Evolutionary conservation across 2,329 filamentous ascomycete genomes (phyloP), one percentile per base, ranked within the genome.

Genomic region (Monosporascus cannonballus): DNA sequence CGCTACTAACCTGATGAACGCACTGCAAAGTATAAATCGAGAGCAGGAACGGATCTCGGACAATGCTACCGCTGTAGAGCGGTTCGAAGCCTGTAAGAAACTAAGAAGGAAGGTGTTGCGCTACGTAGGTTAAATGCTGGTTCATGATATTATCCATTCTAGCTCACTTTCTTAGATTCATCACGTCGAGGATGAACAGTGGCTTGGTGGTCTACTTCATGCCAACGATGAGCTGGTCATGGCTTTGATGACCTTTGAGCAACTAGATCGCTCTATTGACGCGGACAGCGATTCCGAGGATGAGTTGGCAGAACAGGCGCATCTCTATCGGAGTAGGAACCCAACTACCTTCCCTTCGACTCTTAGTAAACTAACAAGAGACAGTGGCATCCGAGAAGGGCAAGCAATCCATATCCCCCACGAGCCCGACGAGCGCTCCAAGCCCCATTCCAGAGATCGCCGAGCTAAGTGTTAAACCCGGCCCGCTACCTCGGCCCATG

Each of bases 191-290:
- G 86, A 85, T 8, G 93, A 97, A 65, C 86, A 97, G 64, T 96
- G 89, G 78, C 85, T 99, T 8, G 94, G 93, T 42, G 86, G 90
- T 55, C 78, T 99, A 4, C 84, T 99, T 18, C 90, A 94, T 64
- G 92, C 93, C 58, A 97, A 99, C 64, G 94, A 99, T 63, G 89
- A 96, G 70, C 85, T 99, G n/a, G 89, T 97, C 41, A 87, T 87
- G 56, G 90, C 92, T 1, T 78, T 99, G 53, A 96, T 96, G 83
- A 89, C 91, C 0, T 99, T 91, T 65, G 93, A 97, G 71, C 89
- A 96, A 61, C 82, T 97, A 57, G 93, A 99, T 67, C 85, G 86
- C 55, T 91, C 89, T 47, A 88, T 93, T 57, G 87, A 90, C 59
- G 84, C 84, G 6, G 85, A 88, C 65, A 86, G 83, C 59, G 84